These are phyloP conservation scores for Ramaria rubella DNA, from an alignment of 768 basidiomycete genomes.

Conservation along the genomic window DNA sequence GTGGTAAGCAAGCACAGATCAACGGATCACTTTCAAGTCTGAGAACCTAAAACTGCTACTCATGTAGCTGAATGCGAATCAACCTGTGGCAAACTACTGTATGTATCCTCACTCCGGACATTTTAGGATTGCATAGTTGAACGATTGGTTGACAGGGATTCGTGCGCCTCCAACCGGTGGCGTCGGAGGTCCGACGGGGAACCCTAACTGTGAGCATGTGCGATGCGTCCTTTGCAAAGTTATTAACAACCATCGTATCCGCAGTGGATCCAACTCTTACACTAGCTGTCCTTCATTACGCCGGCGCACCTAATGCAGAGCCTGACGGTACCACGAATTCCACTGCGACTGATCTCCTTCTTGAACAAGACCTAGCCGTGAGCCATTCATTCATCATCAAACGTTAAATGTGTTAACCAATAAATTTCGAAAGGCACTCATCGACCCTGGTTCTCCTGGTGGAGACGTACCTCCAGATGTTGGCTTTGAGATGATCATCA, in stretches of 20 bases:
- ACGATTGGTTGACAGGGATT: constrained; percentile 8
- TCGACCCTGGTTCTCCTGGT: constrained; percentile 3
- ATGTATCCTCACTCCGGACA: background rate
- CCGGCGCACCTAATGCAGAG: constrained; percentile 30
- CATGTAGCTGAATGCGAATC: constrained; percentile 33
- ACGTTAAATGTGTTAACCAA: background rate
- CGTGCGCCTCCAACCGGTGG: constrained; percentile 5
- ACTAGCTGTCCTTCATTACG: constrained; percentile 40
- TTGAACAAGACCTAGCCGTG: constrained; percentile 19
- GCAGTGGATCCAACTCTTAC: constrained; percentile 20
- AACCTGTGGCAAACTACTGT: constrained; percentile 29
- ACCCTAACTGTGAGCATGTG: constrained; percentile 4
- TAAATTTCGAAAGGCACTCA: constrained; percentile 12
- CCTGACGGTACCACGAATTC: constrained; percentile 31
- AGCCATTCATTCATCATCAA: constrained; percentile 11
- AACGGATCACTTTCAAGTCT: too few species aligned
- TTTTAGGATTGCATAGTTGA: background rate
- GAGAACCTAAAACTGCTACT: background rate
- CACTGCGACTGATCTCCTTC: background rate
- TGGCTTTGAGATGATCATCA: constrained; percentile 9
- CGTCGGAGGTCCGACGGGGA: background rate
- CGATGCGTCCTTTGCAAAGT: background rate
- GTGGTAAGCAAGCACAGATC: background rate
- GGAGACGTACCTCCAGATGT: constrained; percentile 12
- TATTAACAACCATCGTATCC: background rate